A percentile compares a stretch with the other conserved stretches of the same genome.
Evolutionary conservation across 495 filamentous ascomycete species (phyloP).

Genomic region (Bacidia gigantensis): DNA sequence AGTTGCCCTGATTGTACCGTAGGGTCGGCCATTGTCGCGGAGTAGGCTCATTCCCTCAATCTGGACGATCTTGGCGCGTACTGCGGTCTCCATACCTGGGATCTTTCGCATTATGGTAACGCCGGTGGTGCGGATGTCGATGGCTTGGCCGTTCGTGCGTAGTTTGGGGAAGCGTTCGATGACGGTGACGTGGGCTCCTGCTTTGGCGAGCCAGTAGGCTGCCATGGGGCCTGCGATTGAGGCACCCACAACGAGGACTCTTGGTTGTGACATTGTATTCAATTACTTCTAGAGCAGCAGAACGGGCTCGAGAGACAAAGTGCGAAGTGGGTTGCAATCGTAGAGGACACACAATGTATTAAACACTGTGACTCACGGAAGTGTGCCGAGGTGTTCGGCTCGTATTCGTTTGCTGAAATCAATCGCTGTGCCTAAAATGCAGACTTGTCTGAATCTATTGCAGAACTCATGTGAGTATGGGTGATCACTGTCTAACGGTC

Average conservation of each 20-base stretch:
- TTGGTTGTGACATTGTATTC: constrained; percentile 19
- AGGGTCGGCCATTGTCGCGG: constrained; percentile 21
- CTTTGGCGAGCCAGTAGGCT: constrained; percentile 39
- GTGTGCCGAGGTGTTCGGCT: too few species aligned
- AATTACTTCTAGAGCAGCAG: too few species aligned
- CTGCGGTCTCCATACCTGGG: constrained; percentile 29
- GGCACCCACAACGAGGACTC: constrained; percentile 31
- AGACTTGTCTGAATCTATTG: too few species aligned
- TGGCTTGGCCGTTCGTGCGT: constrained; percentile 33
- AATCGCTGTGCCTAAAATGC: too few species aligned
- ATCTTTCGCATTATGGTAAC: constrained; percentile 37
- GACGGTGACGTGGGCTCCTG: constrained; percentile 35
- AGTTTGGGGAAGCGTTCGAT: constrained; percentile 36
- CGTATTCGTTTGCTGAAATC: too few species aligned
- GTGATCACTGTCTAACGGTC: too few species aligned
- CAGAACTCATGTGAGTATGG: too few species aligned
- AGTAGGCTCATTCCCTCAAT: constrained; percentile 36
- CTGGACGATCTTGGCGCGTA: constrained; percentile 26
- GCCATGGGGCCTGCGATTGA: constrained; percentile 32
- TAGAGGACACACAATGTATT: too few species aligned
- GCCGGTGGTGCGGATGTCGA: constrained; percentile 39
- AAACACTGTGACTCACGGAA: too few species aligned
- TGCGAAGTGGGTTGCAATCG: too few species aligned
- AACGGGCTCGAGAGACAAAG: too few species aligned
- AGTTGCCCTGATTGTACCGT: constrained; percentile 30